Percentiles rank a stretch among this genome's conserved stretches.
Conservation (phyloP, 73 alveolate species). For the Tetrahymena malaccensis region DNA sequence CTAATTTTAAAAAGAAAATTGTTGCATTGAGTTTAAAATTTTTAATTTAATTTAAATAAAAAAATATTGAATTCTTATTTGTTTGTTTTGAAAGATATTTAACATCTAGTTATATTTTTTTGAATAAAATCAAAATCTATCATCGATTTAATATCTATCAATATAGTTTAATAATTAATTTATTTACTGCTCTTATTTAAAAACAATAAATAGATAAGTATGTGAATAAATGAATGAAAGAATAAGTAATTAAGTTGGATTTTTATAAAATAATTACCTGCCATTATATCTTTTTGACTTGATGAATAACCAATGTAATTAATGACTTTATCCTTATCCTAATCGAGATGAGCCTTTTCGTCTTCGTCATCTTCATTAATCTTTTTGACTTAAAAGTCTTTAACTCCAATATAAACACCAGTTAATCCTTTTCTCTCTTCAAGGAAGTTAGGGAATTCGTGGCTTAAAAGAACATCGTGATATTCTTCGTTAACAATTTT, state of each 20-base stretch:
- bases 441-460: slow-evolving; percentile 51
- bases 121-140: not conserved
- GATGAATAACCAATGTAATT: slow-evolving; percentile 67
- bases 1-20: not conserved
- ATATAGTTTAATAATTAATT: too few relatives aligned
- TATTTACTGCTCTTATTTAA: too few relatives aligned
- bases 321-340: slow-evolving; percentile 57
- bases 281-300: slow-evolving; percentile 55
- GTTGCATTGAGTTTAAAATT: not conserved
- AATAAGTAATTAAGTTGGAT: too few relatives aligned
- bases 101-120: not conserved
- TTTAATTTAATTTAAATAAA: not conserved
- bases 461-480: slow-evolving; percentile 41
- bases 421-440: slow-evolving; percentile 68
- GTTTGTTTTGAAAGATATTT: not conserved
- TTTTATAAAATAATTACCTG: slow-evolving; percentile 40
- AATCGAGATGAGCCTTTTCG: slow-evolving; percentile 86
- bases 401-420: slow-evolving; percentile 86
- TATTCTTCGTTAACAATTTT: slow-evolving; percentile 39
- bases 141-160: not conserved
- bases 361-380: slow-evolving; percentile 70
- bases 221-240: not conserved
- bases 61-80: too few relatives aligned
- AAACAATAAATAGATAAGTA: not conserved
- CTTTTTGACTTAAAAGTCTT: slow-evolving; percentile 39